A percentile compares a stretch with the other conserved stretches of the same genome.
Evolutionary conservation across 2,329 filamentous ascomycete species (phyloP).

Genomic region (Fusarium floridanum): DNA sequence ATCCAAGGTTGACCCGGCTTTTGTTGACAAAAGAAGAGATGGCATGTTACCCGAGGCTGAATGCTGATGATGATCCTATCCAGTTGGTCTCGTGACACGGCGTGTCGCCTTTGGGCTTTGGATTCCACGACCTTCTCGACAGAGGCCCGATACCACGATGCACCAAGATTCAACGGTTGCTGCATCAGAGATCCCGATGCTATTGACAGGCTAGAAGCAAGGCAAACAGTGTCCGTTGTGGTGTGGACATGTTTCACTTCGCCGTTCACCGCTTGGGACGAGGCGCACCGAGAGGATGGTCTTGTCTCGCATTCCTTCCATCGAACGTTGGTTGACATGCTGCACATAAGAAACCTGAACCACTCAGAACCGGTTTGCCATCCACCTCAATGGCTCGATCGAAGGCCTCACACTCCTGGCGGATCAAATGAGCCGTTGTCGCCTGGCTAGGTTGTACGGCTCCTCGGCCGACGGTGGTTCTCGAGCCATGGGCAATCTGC

Average conservation of each 20-base stretch:
- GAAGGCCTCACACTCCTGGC: background rate
- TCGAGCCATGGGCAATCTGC: background rate
- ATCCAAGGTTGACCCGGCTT: background rate
- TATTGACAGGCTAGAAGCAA: background rate
- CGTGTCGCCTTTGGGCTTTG: background rate
- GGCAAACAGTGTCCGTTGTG: slow-evolving; percentile 8
- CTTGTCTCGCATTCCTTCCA: slow-evolving; percentile 26
- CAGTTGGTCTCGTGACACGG: background rate
- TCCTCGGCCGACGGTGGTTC: background rate
- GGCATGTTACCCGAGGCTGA: background rate
- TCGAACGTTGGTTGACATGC: background rate
- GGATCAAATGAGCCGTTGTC: background rate
- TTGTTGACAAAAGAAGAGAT: background rate
- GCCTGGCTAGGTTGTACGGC: background rate
- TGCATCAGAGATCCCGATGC: background rate
- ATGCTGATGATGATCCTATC: background rate
- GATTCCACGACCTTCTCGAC: background rate
- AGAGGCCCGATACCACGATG: background rate
- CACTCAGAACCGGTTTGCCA: background rate
- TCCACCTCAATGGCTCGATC: background rate
- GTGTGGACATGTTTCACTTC: slow-evolving; percentile 27
- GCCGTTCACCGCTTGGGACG: background rate
- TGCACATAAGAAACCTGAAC: background rate
- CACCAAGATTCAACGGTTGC: background rate
- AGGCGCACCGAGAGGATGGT: slow-evolving; percentile 1